Base-by-base conservation (phyloP, 2,329 filamentous ascomycete species). In the Beauveria scarabaeidicola region DNA sequence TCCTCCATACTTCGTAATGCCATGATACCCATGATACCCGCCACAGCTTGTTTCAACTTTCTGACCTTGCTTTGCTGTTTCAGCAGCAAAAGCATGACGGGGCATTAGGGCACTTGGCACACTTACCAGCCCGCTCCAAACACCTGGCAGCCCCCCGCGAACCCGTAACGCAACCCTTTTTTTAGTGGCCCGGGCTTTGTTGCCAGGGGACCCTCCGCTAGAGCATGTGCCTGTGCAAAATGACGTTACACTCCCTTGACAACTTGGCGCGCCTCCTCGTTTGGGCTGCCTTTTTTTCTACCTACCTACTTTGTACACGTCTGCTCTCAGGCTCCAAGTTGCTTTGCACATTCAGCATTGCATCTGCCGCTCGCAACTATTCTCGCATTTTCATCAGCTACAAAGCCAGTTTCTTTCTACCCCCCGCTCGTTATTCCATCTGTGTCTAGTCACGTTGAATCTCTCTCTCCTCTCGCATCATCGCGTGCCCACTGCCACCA, bases 221-320 rank as follows among this genome's bases (percentile, higher is more conserved):
- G 23, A 48, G 46, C 47, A 6, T 23, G 32, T 11, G 32, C 50
- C 29, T 17, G 13, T 29, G n/a, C 21, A 54, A 44, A 44, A 55
- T 55, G 52, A 55, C 52, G 52, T 55, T 55, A 41, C 52, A 5
- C 52, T 54, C 52, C 27, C 48, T 51, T 17, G 15, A 23, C 17
- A 10, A 32, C 27, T 15, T 55, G 52, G 36, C 52, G 41, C 52
- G 46, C 27, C 19, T 36, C 32, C 52, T 32, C 15, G 52, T 55
- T 55, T 55, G 52, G 41, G 52, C 52, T 46, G 52, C 41, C 51
- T 25, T 46, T 36, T 36, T 44, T 21, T 54, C n/a, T 25, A 23
- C 36, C 25, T 44, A 25, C 29, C 36, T 53, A 40, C 40, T 41
- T 19, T 36, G 32, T 15, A 36, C 32, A 36, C 32, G 32, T 36